Evolutionary conservation across 495 filamentous ascomycete species (phyloP).

Genomic region (Filosporella fistucella): DNA sequence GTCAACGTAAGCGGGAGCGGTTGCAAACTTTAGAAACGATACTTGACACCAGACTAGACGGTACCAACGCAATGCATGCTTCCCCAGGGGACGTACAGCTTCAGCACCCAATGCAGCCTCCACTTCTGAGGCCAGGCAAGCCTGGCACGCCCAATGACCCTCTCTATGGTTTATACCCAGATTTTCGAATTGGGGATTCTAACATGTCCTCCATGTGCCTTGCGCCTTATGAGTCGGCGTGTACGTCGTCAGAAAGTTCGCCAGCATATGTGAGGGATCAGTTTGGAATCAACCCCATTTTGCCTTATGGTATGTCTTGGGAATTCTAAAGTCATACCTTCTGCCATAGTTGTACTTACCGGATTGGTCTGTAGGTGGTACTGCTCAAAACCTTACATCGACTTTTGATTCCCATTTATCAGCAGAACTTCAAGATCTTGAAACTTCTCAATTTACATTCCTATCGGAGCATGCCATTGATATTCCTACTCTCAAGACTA

Average conservation of each 20-base stretch:
- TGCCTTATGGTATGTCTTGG: not conserved
- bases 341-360: not conserved
- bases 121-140: not conserved
- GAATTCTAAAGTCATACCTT: not conserved
- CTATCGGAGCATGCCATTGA: not conserved
- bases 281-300: no score
- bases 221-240: not conserved
- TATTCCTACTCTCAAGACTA: not conserved
- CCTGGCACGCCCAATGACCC: not conserved
- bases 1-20: constrained; percentile 6
- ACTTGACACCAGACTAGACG: not conserved
- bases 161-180: not conserved
- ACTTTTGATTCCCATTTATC: not conserved
- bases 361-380: not conserved
- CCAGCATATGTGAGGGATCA: no score
- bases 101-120: no score
- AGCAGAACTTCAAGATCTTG: constrained; percentile 6
- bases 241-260: not conserved
- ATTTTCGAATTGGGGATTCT: no score
- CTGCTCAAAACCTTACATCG: not conserved
- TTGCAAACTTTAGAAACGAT: not conserved
- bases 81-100: no score
- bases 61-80: not conserved
- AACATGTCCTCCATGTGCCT: no score
- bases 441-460: constrained; percentile 11